Conservation (phyloP, 805 yeast genomes). For the Hanseniaspora clermontiae region DNA sequence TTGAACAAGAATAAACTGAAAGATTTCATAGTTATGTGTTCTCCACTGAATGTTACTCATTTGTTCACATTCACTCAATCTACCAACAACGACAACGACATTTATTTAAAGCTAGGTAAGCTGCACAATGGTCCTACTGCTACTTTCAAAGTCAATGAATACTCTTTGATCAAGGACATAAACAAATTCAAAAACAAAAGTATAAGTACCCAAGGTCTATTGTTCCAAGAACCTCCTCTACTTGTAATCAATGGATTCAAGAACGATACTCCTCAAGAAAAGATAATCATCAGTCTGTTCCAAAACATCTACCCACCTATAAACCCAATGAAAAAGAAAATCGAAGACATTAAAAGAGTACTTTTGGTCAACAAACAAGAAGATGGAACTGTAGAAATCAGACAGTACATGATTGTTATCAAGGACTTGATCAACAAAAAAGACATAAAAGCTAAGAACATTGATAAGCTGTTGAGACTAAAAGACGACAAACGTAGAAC, state of each 20-base stretch:
- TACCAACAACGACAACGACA: slow-evolving; percentile 52
- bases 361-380: slow-evolving; percentile 66
- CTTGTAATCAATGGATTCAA: slow-evolving; percentile 85
- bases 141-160: slow-evolving; percentile 63
- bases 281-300: slow-evolving; percentile 73
- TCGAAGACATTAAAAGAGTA: slow-evolving; percentile 68
- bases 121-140: slow-evolving; percentile 93
- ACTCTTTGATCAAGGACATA: slow-evolving; percentile 74
- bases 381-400: slow-evolving; percentile 62
- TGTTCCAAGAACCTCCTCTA: slow-evolving; percentile 58
- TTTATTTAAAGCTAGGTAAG: slow-evolving; percentile 70
- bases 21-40: slow-evolving; percentile 97
- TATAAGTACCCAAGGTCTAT: slow-evolving; percentile 52
- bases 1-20: slow-evolving; percentile 75
- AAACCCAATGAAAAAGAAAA: slow-evolving; percentile 68
- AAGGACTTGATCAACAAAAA: slow-evolving; percentile 64
- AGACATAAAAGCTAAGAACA: slow-evolving; percentile 52
- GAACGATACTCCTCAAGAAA: slow-evolving; percentile 47
- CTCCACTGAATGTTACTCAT: slow-evolving; percentile 88
- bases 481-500: slow-evolving; percentile 17
- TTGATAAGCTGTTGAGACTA: slow-evolving; percentile 32
- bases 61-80: slow-evolving; percentile 76
- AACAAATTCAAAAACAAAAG: slow-evolving; percentile 65
- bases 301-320: slow-evolving; percentile 95
- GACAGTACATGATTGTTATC: slow-evolving; percentile 84